Evolutionary conservation across 2,329 filamentous ascomycete genomes (phyloP).

Genomic region (Alternaria tenuissima): DNA sequence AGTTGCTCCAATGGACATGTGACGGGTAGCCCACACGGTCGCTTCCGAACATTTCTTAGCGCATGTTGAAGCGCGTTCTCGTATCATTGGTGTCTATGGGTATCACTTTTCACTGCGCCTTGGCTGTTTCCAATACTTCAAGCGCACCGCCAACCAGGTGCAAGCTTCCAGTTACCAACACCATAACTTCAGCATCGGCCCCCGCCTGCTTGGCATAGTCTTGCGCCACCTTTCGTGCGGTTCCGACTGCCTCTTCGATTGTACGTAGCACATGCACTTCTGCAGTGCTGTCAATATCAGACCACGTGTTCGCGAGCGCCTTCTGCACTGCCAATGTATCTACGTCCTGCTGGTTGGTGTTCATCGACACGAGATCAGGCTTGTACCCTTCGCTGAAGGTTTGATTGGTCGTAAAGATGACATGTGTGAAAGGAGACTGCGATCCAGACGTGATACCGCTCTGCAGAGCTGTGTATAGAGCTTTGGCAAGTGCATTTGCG

Average conservation of each 20-base stretch:
- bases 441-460: constrained; percentile 34
- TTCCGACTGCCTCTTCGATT: constrained; percentile 73
- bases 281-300: constrained; percentile 48
- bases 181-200: constrained; percentile 61
- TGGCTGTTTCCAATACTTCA: constrained; percentile 68
- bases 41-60: background rate
- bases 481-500: constrained; percentile 69
- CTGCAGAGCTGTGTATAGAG: constrained; percentile 67
- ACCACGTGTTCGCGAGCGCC: constrained; percentile 69
- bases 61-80: constrained; percentile 33
- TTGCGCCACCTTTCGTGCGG: constrained; percentile 57
- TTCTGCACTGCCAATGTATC: constrained; percentile 71
- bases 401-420: constrained; percentile 82
- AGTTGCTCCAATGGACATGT: background rate
- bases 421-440: constrained; percentile 69
- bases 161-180: constrained; percentile 82
- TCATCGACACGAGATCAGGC: constrained; percentile 70
- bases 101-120: constrained; percentile 23
- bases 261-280: constrained; percentile 67
- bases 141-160: constrained; percentile 83
- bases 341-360: constrained; percentile 66
- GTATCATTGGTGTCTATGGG: constrained; percentile 19
- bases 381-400: constrained; percentile 70
- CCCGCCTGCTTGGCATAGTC: constrained; percentile 34
- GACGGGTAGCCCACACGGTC: background rate